A percentile compares a stretch with the other conserved stretches of the same genome.
phyloP scores from a whole-genome alignment of 345 rosid genomes.

The Heritiera fomes region DNA sequence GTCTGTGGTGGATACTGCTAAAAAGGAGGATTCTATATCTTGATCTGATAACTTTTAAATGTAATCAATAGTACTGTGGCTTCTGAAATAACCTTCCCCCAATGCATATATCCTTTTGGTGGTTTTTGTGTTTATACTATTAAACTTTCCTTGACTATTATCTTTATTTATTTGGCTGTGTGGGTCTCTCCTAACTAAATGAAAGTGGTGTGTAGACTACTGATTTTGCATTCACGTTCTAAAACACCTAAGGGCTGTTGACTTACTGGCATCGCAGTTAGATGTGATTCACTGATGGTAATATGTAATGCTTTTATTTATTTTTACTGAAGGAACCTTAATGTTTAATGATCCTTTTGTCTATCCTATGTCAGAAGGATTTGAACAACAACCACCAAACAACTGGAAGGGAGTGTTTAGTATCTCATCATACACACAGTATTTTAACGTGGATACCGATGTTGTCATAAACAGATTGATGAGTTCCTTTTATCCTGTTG shows the following conservation, averaged over 20 bases:
- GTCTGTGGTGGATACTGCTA: not conserved
- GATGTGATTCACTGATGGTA: not conserved
- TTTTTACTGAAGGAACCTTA: no score
- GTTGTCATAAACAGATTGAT: constrained; percentile 75
- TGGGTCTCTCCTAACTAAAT: no score
- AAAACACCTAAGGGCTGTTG: not conserved
- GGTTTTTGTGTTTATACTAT: not conserved
- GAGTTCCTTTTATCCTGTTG: constrained; percentile 70
- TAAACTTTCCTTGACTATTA: not conserved
- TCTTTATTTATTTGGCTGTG: not conserved
- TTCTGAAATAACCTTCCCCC: not conserved
- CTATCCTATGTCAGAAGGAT: constrained; percentile 51
- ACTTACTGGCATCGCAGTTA: not conserved
- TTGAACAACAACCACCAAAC: constrained; percentile 76
- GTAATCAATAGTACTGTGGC: no score
- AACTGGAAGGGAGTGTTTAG: constrained; percentile 84
- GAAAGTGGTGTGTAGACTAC: not conserved
- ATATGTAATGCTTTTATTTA: no score
- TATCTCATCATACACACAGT: constrained; percentile 77
- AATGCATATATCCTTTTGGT: not conserved
- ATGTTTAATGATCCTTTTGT: not conserved
- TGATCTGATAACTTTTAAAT: no score
- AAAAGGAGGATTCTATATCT: not conserved
- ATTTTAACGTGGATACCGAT: constrained; percentile 88
- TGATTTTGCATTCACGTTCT: constrained; percentile 4